Percentiles rank a stretch among this genome's conserved stretches.
phyloP scores from a whole-genome alignment of 768 basidiomycete genomes.

The Trametes punicea region DNA sequence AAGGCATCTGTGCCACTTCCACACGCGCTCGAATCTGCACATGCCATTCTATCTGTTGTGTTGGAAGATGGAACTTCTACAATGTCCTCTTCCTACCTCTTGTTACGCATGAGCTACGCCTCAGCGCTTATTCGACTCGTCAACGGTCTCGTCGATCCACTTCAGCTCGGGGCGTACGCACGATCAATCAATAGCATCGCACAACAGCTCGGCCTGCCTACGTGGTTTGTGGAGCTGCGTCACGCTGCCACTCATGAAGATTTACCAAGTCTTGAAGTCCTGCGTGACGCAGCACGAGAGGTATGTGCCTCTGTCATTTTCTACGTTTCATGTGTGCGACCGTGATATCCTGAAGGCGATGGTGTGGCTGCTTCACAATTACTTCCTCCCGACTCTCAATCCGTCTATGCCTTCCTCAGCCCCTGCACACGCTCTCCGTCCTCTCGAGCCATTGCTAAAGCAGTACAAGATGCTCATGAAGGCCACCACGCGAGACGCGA shows the following conservation, averaged over 20 bases:
- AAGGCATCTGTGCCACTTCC: constrained; percentile 70
- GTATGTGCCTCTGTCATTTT: constrained; percentile 31
- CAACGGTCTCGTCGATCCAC: constrained; percentile 92
- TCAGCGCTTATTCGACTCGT: constrained; percentile 84
- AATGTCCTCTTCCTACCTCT: constrained; percentile 33
- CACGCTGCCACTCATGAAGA: constrained; percentile 98
- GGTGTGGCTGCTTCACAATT: constrained; percentile 79
- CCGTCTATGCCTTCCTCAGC: constrained; percentile 43
- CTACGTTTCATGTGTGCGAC: not conserved
- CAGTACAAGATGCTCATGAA: constrained; percentile 72
- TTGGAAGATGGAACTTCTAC: constrained; percentile 43
- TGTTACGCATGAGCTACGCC: constrained; percentile 74
- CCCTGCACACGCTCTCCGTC: constrained; percentile 38
- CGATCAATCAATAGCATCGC: constrained; percentile 90
- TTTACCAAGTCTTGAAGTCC: constrained; percentile 75
- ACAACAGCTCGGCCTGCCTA: constrained; percentile 77
- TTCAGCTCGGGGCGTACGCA: constrained; percentile 87
- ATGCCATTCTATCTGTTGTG: constrained; percentile 59
- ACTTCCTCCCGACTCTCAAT: constrained; percentile 76
- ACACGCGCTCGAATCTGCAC: constrained; percentile 73
- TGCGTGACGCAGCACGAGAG: constrained; percentile 76
- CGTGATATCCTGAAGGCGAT: constrained; percentile 51
- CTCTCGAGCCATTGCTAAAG: constrained; percentile 65
- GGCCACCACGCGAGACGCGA: constrained; percentile 58
- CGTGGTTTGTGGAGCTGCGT: constrained; percentile 87